Evolutionary conservation across 2,329 filamentous ascomycete species (phyloP).

Genomic region (Nigrospora oryzae): DNA sequence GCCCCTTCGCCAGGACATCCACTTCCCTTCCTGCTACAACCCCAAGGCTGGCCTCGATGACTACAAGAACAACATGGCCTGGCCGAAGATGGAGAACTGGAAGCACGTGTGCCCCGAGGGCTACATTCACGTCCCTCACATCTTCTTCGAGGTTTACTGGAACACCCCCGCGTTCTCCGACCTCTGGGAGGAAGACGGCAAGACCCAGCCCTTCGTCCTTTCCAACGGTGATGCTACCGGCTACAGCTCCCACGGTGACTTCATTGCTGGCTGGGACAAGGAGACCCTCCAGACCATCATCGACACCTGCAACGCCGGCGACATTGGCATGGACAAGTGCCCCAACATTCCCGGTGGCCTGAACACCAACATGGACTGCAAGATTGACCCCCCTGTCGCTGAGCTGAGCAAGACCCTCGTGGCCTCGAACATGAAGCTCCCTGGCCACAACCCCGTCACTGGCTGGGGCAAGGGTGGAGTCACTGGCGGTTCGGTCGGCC

Average conservation of each 20-base stretch:
- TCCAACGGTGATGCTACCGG: conserved; percentile 63
- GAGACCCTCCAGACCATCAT: conserved; percentile 57
- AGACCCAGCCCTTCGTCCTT: conserved; percentile 57
- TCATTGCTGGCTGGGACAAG: conserved; percentile 65
- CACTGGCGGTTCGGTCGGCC: too few relatives aligned
- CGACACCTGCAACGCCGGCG: conserved; percentile 54
- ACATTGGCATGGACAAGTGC: conserved; percentile 54
- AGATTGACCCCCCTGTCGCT: conserved; percentile 19
- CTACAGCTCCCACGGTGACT: conserved; percentile 64
- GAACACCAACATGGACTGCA: conserved; percentile 41
- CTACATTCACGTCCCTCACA: conserved; percentile 45
- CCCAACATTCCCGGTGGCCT: conserved; percentile 44
- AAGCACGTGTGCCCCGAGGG: conserved; percentile 46
- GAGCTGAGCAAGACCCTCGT: too few relatives aligned
- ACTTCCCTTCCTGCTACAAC: conserved; percentile 70
- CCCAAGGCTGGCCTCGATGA: conserved; percentile 49
- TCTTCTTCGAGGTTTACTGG: conserved; percentile 55
- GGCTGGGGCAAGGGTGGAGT: conserved; percentile 27
- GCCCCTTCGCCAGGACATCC: conserved; percentile 56
- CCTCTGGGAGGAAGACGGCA: conserved; percentile 45
- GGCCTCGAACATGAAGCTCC: conserved; percentile 27
- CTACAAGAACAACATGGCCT: conserved; percentile 59
- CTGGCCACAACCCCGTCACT: conserved; percentile 46
- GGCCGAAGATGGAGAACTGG: conserved; percentile 42
- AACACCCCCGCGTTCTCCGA: conserved; percentile 43